A percentile compares a stretch with the other conserved stretches of the same genome.
Evolutionary conservation across 1,284 basidiomycete species (phyloP).

Genomic region (Ganoderma multipileum): DNA sequence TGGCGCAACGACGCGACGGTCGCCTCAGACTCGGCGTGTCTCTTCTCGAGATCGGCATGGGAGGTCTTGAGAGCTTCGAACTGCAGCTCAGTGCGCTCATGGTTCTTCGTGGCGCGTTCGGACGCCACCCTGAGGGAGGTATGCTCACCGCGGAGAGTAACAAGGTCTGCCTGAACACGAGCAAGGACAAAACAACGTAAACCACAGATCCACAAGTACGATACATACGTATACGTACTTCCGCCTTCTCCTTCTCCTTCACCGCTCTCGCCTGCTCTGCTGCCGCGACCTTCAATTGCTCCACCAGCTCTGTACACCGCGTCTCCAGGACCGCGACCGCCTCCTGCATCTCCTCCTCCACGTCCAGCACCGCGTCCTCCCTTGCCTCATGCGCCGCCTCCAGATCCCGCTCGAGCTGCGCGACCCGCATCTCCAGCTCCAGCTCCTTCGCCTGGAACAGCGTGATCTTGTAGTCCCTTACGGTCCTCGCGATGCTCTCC

Average conservation of each 20-base stretch:
- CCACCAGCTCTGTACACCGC: conserved; percentile 37
- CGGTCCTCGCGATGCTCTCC: conserved; percentile 61
- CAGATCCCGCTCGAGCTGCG: conserved; percentile 46
- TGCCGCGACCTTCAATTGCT: conserved; percentile 44
- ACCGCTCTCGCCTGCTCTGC: conserved; percentile 52
- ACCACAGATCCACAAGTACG: conserved; percentile 1
- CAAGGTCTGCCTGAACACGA: conserved; percentile 43
- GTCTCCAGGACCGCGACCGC: conserved; percentile 47
- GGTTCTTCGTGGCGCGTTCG: conserved; percentile 53
- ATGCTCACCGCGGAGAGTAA: conserved; percentile 39
- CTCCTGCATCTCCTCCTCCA: conserved; percentile 40
- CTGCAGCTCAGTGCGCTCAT: conserved; percentile 63
- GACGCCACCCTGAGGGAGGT: conserved; percentile 54
- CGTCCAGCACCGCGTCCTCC: conserved; percentile 43
- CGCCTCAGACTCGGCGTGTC: conserved; percentile 62
- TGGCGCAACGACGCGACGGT: conserved; percentile 60
- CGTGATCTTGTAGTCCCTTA: conserved; percentile 68
- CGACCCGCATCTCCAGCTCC: conserved; percentile 55
- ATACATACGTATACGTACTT: conserved; percentile 34
- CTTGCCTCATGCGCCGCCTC: conserved; percentile 51
- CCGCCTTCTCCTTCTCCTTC: conserved; percentile 43
- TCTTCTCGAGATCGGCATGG: conserved; percentile 58
- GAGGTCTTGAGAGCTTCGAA: conserved; percentile 62
- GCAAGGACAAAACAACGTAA: conserved; percentile 2
- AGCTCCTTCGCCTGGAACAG: conserved; percentile 67